Base-by-base conservation (phyloP, 257 asterid species). In the Solanum etuberosum region DNA sequence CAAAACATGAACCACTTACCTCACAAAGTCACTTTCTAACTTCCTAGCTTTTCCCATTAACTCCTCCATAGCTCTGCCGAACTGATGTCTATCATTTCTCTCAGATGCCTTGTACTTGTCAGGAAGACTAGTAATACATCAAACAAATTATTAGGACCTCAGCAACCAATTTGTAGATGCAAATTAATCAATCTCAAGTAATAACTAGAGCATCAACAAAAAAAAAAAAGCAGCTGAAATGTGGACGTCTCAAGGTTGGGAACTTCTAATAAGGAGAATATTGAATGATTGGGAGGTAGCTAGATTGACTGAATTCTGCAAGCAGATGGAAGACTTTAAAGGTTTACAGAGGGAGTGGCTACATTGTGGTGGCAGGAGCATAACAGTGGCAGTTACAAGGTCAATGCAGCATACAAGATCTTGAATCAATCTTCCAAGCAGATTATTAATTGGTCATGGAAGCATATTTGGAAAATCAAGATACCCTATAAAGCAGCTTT, bases 11-110 rank as follows among this genome's bases (percentile, higher is more conserved):
- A 72, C 46, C 76, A 40, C 87, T 16, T 95, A 96, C 99, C 98
- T 93, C 85, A 86, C 76, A 82, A 94, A 95, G 86, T 92, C 94
- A 86, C 84, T 86, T 86, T 95, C 98, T 51, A 96, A 92, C 93
- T 88, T 93, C 89, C 77, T 91, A 20, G 92, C 89, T 94, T 90
- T 96, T 77, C 88, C 95, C 78, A 84, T 54, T 57, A 94, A 90
- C 86, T 90, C 95, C 83, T 91, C 90, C 21, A 88, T 29, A 80
- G 71, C 90, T 91, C 91, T 92, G 61, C 68, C 86, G 74, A 86
- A 86, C 48, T 85, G 83, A 34, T 38, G 92, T 87, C 85, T 89
- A 61, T 89, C 93, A 78, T 70, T 89, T 88, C 88, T 90, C 76
- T 85, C 92, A 10, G 90, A 72, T 37, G 72, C 83, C 46, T 90